A percentile compares a stretch with the other conserved stretches of the same genome.
Evolutionary conservation across 225 moss, liverwort and hornwort genomes (phyloP).

Genomic region (Physcomitrellopsis africana): DNA sequence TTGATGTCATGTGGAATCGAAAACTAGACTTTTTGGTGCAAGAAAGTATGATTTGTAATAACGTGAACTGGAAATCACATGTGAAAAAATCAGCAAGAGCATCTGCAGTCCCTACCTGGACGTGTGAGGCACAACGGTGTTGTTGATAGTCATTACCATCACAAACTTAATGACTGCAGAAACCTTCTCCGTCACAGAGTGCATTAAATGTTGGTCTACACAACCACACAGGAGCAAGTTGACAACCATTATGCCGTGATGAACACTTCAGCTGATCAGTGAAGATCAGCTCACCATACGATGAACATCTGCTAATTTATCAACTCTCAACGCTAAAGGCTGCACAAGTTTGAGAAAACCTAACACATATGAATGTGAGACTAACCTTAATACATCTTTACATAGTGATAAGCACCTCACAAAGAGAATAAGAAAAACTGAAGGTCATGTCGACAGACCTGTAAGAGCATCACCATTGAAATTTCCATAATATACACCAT

Average conservation of each 20-base stretch:
- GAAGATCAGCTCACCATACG: slow-evolving; percentile 17
- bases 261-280: slow-evolving; percentile 16
- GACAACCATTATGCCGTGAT: slow-evolving; percentile 9
- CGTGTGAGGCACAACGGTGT: slow-evolving; percentile 83
- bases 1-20: slow-evolving; percentile 5
- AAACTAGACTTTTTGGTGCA: slow-evolving; percentile 17
- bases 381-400: slow-evolving; percentile 1
- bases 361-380: background rate
- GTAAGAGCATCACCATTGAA: slow-evolving; percentile 62
- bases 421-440: slow-evolving; percentile 16
- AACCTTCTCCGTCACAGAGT: slow-evolving; percentile 58
- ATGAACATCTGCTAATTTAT: slow-evolving; percentile 4
- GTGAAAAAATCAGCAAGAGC: background rate
- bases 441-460: slow-evolving; percentile 48
- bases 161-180: slow-evolving; percentile 87
- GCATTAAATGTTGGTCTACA: slow-evolving; percentile 63
- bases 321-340: too few relatives aligned
- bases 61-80: slow-evolving; percentile 10
- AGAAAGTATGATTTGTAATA: background rate
- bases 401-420: slow-evolving; percentile 16
- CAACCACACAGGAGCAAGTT: slow-evolving; percentile 28
- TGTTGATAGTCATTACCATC: slow-evolving; percentile 91
- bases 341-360: background rate
- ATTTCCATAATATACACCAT: slow-evolving; percentile 72
- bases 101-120: slow-evolving; percentile 50